phyloP scores from a whole-genome alignment of 225 moss, liverwort and hornwort genomes.

The Marchantia paleacea region DNA sequence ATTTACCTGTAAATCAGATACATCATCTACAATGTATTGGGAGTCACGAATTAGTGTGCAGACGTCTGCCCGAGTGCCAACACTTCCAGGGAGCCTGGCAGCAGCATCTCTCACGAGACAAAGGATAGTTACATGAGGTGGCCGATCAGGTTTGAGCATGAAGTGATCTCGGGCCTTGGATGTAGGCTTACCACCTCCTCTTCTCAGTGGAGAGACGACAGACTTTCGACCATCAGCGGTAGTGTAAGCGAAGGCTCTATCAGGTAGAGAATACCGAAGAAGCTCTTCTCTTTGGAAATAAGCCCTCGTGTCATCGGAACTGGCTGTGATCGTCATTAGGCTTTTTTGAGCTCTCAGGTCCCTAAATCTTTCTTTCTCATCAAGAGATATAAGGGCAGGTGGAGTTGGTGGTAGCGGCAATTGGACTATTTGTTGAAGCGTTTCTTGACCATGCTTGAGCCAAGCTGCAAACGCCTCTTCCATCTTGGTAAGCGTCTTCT shows the following conservation, averaged over 20 bases:
- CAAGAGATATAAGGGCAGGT: slow-evolving; percentile 55
- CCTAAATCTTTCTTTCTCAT: slow-evolving; percentile 77
- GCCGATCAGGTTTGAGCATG: slow-evolving; percentile 74
- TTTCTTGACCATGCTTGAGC: slow-evolving; percentile 84
- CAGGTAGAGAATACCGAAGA: slow-evolving; percentile 70
- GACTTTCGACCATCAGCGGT: slow-evolving; percentile 73
- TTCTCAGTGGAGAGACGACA: slow-evolving; percentile 73
- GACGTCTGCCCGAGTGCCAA: slow-evolving; percentile 81
- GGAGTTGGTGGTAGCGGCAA: slow-evolving; percentile 77
- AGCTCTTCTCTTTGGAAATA: slow-evolving; percentile 75
- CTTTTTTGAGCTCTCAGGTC: slow-evolving; percentile 79
- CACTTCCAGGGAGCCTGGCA: slow-evolving; percentile 78
- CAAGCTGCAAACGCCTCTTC: slow-evolving; percentile 78
- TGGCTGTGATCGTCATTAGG: slow-evolving; percentile 69
- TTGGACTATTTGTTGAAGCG: slow-evolving; percentile 64
- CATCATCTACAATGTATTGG: slow-evolving; percentile 77
- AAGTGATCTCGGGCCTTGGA: slow-evolving; percentile 84
- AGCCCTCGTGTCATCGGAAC: slow-evolving; percentile 72
- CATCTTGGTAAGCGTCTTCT: slow-evolving; percentile 65
- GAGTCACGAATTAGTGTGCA: slow-evolving; percentile 80
- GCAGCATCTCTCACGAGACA: slow-evolving; percentile 84
- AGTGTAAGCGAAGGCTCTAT: slow-evolving; percentile 70
- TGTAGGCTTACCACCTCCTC: slow-evolving; percentile 75
- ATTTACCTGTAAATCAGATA: slow-evolving; percentile 75
- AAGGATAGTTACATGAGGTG: slow-evolving; percentile 78